Conservation (phyloP, 306 rosid species). For the Alnus glutinosa region DNA sequence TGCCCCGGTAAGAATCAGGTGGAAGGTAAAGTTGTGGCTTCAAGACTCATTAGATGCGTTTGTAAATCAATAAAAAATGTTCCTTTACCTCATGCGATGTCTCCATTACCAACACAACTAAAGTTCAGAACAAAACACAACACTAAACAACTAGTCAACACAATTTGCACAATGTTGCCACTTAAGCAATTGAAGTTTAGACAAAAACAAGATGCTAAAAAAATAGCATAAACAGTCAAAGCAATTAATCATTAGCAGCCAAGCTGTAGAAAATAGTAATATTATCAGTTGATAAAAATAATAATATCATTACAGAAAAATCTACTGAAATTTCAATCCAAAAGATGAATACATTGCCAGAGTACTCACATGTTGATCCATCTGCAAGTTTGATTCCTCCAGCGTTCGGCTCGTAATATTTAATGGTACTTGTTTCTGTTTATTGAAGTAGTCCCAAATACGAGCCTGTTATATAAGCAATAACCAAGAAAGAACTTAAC, state of each 20-base stretch:
- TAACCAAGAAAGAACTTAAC: conserved; percentile 16
- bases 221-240: background rate
- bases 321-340: conserved; percentile 12
- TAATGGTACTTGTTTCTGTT: conserved; percentile 42
- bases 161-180: conserved; percentile 19
- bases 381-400: conserved; percentile 71
- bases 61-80: background rate
- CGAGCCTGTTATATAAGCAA: conserved; percentile 44
- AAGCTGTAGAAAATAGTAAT: background rate
- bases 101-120: background rate
- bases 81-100: background rate
- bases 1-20: background rate
- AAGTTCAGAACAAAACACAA: background rate
- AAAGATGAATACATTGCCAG: conserved; percentile 18
- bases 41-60: background rate
- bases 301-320: background rate
- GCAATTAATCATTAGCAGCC: background rate
- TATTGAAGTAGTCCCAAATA: conserved; percentile 89
- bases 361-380: conserved; percentile 92
- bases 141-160: conserved; percentile 14
- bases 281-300: background rate
- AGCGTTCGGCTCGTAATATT: conserved; percentile 56
- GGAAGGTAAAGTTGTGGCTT: background rate
- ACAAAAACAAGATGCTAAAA: background rate
- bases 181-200: conserved; percentile 4